These are phyloP conservation scores for Scopulariopsis brevicaulis DNA, from an alignment of 2,329 filamentous ascomycete genomes.

Conservation along the genomic window DNA sequence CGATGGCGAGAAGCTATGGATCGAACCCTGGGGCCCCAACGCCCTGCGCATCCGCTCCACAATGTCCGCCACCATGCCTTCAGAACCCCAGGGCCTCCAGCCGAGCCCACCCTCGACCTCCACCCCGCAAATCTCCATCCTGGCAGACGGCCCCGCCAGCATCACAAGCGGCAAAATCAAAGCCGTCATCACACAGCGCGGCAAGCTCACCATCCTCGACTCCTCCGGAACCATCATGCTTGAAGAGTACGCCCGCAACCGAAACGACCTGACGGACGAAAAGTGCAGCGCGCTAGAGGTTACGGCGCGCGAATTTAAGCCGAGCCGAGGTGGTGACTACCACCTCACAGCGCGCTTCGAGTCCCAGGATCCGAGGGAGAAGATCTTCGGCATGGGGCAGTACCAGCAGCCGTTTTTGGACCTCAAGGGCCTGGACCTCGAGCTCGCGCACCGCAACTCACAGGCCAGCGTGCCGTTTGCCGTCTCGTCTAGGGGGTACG, in stretches of 20 bases:
- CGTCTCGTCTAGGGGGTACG: constrained; percentile 48
- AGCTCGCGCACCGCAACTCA: constrained; percentile 55
- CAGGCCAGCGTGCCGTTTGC: constrained; percentile 55
- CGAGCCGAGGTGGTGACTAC: constrained; percentile 37
- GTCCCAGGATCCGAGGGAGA: constrained; percentile 40
- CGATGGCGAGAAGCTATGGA: constrained; percentile 34
- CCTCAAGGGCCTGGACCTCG: constrained; percentile 49
- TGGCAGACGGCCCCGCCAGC: constrained; percentile 8
- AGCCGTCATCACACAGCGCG: constrained; percentile 14
- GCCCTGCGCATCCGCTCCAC: constrained; percentile 34
- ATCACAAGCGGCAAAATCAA: constrained; percentile 19
- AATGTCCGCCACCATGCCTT: constrained; percentile 20
- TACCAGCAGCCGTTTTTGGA: constrained; percentile 54
- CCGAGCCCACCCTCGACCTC: constrained; percentile 1
- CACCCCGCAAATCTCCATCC: constrained; percentile 10
- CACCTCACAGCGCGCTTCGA: constrained; percentile 49
- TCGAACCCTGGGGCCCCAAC: constrained; percentile 35
- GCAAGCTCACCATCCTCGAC: constrained; percentile 17
- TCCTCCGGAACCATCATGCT: constrained; percentile 14
- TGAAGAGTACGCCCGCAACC: constrained; percentile 18
- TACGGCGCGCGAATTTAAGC: constrained; percentile 46
- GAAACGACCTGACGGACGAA: constrained; percentile 29
- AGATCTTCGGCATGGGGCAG: constrained; percentile 59
- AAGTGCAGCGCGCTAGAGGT: constrained; percentile 46
- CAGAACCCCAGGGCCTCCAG: constrained; percentile 24